phyloP scores from a whole-genome alignment of 2,329 filamentous ascomycete genomes.

The Fusarium subglutinans region DNA sequence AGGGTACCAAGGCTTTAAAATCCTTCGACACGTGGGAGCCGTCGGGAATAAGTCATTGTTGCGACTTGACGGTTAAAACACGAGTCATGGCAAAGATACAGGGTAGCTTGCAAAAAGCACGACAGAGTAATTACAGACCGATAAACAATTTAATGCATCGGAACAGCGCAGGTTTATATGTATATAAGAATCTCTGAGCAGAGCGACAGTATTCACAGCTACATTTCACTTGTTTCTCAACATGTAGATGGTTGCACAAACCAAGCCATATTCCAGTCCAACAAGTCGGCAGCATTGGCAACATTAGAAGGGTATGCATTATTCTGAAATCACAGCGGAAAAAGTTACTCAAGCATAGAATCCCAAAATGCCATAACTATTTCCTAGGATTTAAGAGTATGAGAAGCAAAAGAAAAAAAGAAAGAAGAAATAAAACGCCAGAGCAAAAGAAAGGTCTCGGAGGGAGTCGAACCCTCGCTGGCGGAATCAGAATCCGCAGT shows the following conservation, averaged over 20 bases:
- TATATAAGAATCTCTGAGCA: fast-evolving
- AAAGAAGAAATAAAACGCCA: fast-evolving
- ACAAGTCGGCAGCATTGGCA: no score
- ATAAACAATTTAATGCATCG: fast-evolving
- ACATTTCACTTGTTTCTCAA: fast-evolving
- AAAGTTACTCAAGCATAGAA: no score
- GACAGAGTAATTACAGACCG: fast-evolving
- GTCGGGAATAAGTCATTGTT: not conserved
- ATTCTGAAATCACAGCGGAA: no score
- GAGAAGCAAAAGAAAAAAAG: no score
- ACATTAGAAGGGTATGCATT: no score
- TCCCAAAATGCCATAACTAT: no score
- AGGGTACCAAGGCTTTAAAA: not conserved
- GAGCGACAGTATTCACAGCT: fast-evolving
- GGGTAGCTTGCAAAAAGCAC: not conserved
- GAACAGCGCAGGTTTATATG: fast-evolving
- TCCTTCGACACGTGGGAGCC: not conserved
- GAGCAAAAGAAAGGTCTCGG: not conserved
- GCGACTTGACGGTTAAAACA: fast-evolving
- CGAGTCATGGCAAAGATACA: not conserved
- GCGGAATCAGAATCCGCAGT: slow-evolving; percentile 1
- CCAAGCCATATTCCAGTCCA: no score
- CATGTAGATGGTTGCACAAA: fast-evolving
- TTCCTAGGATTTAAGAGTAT: no score
- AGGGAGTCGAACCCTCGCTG: not conserved